Conservation (phyloP, 208 protist species). For the Leishmania amazonensis region DNA sequence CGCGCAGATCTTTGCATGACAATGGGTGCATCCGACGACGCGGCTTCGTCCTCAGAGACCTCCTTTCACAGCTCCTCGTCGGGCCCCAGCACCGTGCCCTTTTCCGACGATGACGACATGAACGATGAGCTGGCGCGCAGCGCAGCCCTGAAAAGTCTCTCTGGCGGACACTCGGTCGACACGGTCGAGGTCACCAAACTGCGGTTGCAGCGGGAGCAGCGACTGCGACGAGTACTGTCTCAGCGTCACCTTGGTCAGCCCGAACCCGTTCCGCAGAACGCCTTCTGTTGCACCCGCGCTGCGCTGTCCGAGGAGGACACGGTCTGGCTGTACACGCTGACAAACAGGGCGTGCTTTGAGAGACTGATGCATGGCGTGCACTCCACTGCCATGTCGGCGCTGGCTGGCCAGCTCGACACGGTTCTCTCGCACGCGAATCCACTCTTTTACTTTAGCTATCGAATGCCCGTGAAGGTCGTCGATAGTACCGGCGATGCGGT, state of each 20-base stretch:
- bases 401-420: slow-evolving; percentile 27
- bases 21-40: background rate
- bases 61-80: slow-evolving; percentile 12
- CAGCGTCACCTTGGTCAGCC: slow-evolving; percentile 60
- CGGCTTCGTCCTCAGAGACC: background rate
- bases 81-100: slow-evolving; percentile 1
- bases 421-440: slow-evolving; percentile 22
- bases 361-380: slow-evolving; percentile 21
- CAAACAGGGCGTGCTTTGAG: slow-evolving; percentile 54
- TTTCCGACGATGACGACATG: slow-evolving; percentile 14
- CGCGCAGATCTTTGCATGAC: background rate
- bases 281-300: slow-evolving; percentile 37
- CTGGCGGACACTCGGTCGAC: background rate
- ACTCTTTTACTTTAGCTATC: slow-evolving; percentile 28
- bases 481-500: background rate
- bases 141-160: background rate
- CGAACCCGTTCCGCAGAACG: slow-evolving; percentile 17
- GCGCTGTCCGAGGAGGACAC: slow-evolving; percentile 45
- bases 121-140: background rate
- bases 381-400: background rate
- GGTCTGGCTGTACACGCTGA: slow-evolving; percentile 54
- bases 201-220: slow-evolving; percentile 59
- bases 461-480: slow-evolving; percentile 14
- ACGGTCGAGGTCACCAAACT: slow-evolving; percentile 33
- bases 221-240: slow-evolving; percentile 55